phyloP scores from a whole-genome alignment of 1,284 basidiomycete genomes.

The Coriolopsis trogii region DNA sequence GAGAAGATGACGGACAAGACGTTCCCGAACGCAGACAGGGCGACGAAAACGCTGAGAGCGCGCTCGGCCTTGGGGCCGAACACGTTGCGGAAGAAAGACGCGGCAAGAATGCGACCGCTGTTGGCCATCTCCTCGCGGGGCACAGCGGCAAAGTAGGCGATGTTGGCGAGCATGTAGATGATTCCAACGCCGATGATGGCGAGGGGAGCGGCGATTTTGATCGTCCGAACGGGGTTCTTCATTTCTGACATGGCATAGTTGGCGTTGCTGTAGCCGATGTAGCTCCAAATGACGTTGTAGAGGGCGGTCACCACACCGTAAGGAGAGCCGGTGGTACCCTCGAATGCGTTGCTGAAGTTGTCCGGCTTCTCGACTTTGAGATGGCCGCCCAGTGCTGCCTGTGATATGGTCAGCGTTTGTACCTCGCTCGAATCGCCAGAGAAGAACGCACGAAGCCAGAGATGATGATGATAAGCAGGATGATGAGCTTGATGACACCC shows the following conservation, averaged over 20 bases:
- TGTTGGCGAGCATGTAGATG: constrained; percentile 63
- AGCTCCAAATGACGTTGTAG: constrained; percentile 65
- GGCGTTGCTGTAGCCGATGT: constrained; percentile 64
- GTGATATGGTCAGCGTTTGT: too few relatives aligned
- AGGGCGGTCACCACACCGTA: constrained; percentile 57
- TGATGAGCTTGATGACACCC: constrained; percentile 59
- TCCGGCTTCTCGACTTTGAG: constrained; percentile 47
- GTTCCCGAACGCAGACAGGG: constrained; percentile 62
- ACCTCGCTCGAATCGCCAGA: too few relatives aligned
- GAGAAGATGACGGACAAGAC: constrained; percentile 59
- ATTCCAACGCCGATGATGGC: constrained; percentile 55
- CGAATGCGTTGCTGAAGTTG: constrained; percentile 47
- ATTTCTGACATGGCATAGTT: constrained; percentile 66
- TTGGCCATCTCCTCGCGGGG: constrained; percentile 64
- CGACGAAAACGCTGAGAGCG: constrained; percentile 64
- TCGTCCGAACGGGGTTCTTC: constrained; percentile 63
- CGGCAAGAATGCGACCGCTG: constrained; percentile 61
- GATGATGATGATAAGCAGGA: constrained; percentile 54
- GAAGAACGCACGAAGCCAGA: constrained; percentile 46
- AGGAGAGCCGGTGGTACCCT: constrained; percentile 51
- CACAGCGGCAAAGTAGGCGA: constrained; percentile 65
- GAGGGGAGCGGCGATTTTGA: constrained; percentile 67
- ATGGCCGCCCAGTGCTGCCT: constrained; percentile 44
- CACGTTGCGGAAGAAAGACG: constrained; percentile 70
- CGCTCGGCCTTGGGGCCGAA: constrained; percentile 61